Percentiles rank a stretch among this genome's conserved stretches.
These are phyloP conservation scores for Aspergillus glaucus DNA, from an alignment of 2,329 filamentous ascomycete genomes.

Conservation along the genomic window DNA sequence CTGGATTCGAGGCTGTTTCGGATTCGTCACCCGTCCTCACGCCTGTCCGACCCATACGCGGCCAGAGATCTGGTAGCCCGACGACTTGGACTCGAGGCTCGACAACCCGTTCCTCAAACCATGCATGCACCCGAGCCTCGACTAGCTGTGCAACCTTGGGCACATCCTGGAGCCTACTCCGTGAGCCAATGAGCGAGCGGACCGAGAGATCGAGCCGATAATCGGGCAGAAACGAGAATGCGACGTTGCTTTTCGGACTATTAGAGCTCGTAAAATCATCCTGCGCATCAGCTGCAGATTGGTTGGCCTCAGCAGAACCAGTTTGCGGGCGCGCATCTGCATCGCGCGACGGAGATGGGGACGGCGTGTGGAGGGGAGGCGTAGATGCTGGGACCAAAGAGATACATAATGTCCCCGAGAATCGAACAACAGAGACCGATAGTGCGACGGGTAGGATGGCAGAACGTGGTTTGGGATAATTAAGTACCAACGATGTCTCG, in stretches of 20 bases:
- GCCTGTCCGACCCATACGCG: slow-evolving; percentile 47
- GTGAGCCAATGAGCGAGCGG: slow-evolving; percentile 57
- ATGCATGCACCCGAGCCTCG: slow-evolving; percentile 58
- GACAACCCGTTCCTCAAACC: slow-evolving; percentile 62
- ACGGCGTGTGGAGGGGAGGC: slow-evolving; percentile 29
- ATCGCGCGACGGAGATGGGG: slow-evolving; percentile 22
- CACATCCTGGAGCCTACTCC: slow-evolving; percentile 58
- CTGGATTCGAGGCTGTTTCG: slow-evolving; percentile 27
- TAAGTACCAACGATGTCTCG: slow-evolving; percentile 88
- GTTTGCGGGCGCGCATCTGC: slow-evolving; percentile 5
- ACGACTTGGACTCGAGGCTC: slow-evolving; percentile 62
- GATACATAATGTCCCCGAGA: slow-evolving; percentile 88
- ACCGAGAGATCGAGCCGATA: slow-evolving; percentile 62
- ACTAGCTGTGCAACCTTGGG: slow-evolving; percentile 62
- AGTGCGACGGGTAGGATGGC: slow-evolving; percentile 88
- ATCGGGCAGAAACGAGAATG: slow-evolving; percentile 74
- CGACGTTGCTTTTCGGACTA: slow-evolving; percentile 74
- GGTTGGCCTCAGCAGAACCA: slow-evolving; percentile 7
- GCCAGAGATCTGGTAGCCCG: slow-evolving; percentile 57
- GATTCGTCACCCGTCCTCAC: slow-evolving; percentile 39
- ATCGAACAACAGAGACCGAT: slow-evolving; percentile 84
- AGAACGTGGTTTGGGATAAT: slow-evolving; percentile 84
- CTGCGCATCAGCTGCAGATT: slow-evolving; percentile 2
- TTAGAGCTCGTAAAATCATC: slow-evolving; percentile 31
- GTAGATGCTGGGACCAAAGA: slow-evolving; percentile 72